Evolutionary conservation across 495 filamentous ascomycete species (phyloP).

Genomic region (Sordaria brevicollis): DNA sequence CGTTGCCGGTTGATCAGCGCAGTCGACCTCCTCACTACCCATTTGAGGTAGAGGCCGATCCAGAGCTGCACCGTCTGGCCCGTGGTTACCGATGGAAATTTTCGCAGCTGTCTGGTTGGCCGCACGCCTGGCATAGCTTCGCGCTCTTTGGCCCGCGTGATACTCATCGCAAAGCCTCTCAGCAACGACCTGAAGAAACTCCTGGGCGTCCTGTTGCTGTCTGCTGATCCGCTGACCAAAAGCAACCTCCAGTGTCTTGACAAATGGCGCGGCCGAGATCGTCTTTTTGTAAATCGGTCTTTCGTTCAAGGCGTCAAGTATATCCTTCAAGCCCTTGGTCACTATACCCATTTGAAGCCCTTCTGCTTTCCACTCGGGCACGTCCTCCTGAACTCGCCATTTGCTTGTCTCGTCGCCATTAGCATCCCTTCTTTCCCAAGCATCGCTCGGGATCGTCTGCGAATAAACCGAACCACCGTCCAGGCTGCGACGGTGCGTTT

Average conservation of each 20-base stretch:
- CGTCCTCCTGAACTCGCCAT: slow-evolving; percentile 27
- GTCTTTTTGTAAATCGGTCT: slow-evolving; percentile 89
- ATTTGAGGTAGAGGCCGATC: neutral
- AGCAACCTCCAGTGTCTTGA: slow-evolving; percentile 68
- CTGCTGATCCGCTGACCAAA: slow-evolving; percentile 85
- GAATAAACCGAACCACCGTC: slow-evolving; percentile 66
- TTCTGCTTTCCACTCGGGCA: slow-evolving; percentile 55
- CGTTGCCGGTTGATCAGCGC: neutral
- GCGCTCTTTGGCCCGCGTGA: slow-evolving; percentile 66
- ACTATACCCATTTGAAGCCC: slow-evolving; percentile 71
- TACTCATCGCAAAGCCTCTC: slow-evolving; percentile 92
- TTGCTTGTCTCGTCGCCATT: neutral
- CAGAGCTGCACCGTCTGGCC: neutral
- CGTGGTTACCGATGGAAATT: neutral
- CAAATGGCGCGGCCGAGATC: slow-evolving; percentile 74
- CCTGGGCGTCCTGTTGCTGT: slow-evolving; percentile 97
- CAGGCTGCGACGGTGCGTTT: slow-evolving; percentile 68
- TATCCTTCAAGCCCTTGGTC: slow-evolving; percentile 81
- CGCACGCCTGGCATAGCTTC: slow-evolving; percentile 29
- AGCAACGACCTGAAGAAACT: slow-evolving; percentile 87
- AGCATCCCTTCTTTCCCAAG: slow-evolving; percentile 6
- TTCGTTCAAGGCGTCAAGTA: slow-evolving; percentile 90
- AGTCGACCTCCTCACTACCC: neutral
- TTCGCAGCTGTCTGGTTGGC: neutral
- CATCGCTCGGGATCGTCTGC: slow-evolving; percentile 36